phyloP scores from a whole-genome alignment of 1,139 yeast genomes.

The Blastobotrys indianensis region DNA sequence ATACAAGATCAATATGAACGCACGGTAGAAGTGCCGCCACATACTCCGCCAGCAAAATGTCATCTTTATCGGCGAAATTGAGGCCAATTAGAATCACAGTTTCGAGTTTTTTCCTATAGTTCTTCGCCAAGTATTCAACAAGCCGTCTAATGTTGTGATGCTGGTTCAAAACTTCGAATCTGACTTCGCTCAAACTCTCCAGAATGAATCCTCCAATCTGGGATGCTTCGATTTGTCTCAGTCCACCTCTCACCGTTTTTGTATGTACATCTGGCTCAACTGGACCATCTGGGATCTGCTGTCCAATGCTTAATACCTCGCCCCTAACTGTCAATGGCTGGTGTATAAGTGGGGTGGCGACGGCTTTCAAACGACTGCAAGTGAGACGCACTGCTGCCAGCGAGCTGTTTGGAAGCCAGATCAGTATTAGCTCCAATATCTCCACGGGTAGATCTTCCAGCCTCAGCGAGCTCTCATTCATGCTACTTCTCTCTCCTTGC shows the following conservation, averaged over 20 bases:
- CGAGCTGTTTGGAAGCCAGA: background rate
- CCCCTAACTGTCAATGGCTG: conserved; percentile 1
- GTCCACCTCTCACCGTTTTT: background rate
- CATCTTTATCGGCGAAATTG: too few relatives aligned
- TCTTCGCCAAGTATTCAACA: too few relatives aligned
- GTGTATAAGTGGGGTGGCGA: conserved; percentile 1
- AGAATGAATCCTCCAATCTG: conserved; percentile 2
- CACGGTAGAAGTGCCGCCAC: too few relatives aligned
- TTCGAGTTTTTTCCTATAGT: too few relatives aligned
- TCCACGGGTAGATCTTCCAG: conserved; percentile 4
- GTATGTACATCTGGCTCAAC: background rate
- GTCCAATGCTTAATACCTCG: background rate
- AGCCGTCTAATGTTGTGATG: too few relatives aligned
- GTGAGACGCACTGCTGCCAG: background rate
- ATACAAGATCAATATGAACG: too few relatives aligned
- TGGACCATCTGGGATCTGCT: background rate
- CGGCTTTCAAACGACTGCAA: background rate
- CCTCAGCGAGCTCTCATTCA: too few relatives aligned
- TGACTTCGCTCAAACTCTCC: background rate
- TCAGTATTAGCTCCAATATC: conserved; percentile 1
- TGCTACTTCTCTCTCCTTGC: too few relatives aligned
- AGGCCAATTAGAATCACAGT: too few relatives aligned
- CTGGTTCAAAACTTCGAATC: too few relatives aligned
- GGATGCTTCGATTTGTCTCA: background rate
- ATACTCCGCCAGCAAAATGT: too few relatives aligned